Base-by-base conservation (phyloP, 139 green algal genomes). In the Chlorella sp. region DNA sequence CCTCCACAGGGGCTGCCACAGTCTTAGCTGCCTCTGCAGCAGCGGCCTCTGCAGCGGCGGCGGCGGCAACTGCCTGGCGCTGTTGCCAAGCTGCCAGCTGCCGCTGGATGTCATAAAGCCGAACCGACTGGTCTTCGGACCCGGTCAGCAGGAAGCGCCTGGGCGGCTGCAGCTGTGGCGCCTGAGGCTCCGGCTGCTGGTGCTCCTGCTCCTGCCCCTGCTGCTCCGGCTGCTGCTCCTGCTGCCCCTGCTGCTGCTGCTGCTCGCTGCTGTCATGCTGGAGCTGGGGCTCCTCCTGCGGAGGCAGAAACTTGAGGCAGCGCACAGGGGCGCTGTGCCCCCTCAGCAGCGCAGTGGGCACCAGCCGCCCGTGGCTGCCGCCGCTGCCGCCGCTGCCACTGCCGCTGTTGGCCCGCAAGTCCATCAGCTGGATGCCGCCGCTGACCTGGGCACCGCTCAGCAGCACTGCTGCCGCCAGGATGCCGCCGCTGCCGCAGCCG, bases 71-170 rank as follows among this genome's bases (percentile, higher is more conserved):
- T 0, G 57, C 68, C 62, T 74, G 74, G 23, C 55, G 83, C 83
- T 87, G 69, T 72, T 76, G 74, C 83, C 60, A 79, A 51, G 39
- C 80, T 6, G 57, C 44, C 32, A 75, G 73, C 82, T 86, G 82
- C 11, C 64, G 60, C 4, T 44, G 51, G 0, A 87, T 21, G 47
- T 83, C 73, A 36, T 60, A 87, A 34, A 80, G 63, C 47, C 83
- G 55, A 36, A 87, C 83, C 4, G 74, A 84, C 62, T 76, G 74
- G 23, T 87, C 83, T 47, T 87, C 83, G 11, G 60, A 36, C 5
- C 83, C 83, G 1, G 83, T 75, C 51, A 87, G 44, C 72, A 87
- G 72, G 21, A 82, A 68, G 15, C 80, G 76, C 57, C 39, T 57
- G 25, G 20, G 60, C 38, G 30, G 69, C 28, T n/a, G 69, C 36